Evolutionary conservation across 108 stramenopile genomes (phyloP), one percentile per base, ranked within the genome.

Genomic region (Cyclotella choctawhatcheeana): DNA sequence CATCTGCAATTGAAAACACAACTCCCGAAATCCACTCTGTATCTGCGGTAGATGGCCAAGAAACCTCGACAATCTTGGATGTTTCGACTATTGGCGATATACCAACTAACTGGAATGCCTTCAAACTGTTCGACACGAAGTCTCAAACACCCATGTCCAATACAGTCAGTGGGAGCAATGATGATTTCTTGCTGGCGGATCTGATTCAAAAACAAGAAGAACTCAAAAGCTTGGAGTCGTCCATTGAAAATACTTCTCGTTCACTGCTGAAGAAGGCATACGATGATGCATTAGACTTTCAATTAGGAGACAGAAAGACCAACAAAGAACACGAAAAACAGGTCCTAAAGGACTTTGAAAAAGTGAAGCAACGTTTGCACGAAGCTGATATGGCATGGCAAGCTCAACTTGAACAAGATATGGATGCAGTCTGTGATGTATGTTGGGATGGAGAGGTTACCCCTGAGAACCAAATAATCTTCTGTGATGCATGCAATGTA

Each of bases 401-500:
- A 64, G 77, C 80, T 33, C 85, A 92, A 74, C 78, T 82, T 18
- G 94, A 95, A 56, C 86, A 90, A 83, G 91, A 93, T 59, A 93
- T 93, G 90, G 87, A 96, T 64, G 94, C 94, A 6, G 89, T 91
- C 24, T 96, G 94, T 74, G 85, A 82, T 18, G 87, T 96, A 32
- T 96, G 94, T 67, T 72, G 79, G 34, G 94, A 96, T 73, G 94
- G 94, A 18, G 94, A 96, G 74, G 90, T 93, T 17, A 89, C 89
- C 0, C 87, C 86, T 8, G 89, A 96, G 10, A 96, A 96, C 65
- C 92, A 93, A 75, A 96, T 96, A 65, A 67, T 96, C 2, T 96
- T 96, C 69, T 96, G 95, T 50, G 95, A 96, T 44, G 77, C 89
- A 10, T 96, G 95, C 73, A 87, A 96, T 77, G 90, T 92, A 0